phyloP scores from a whole-genome alignment of 495 filamentous ascomycete genomes.

The Aspergillus hancockii region DNA sequence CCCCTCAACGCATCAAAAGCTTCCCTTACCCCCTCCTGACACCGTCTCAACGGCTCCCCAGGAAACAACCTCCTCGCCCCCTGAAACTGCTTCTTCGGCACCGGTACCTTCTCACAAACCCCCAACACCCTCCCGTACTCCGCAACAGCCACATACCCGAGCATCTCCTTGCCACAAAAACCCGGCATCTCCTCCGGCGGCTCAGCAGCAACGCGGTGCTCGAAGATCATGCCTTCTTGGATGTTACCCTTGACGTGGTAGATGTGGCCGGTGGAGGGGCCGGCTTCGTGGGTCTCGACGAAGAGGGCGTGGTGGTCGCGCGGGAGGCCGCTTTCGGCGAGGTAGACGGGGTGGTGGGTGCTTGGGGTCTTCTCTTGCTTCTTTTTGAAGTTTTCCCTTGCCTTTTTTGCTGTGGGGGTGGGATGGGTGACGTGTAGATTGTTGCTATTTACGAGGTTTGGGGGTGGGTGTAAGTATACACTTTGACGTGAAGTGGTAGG shows the following conservation, averaged over 20 bases:
- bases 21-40: conserved; percentile 25
- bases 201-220: conserved; percentile 6
- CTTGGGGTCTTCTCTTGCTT: neutral
- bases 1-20: conserved; percentile 15
- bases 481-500: no score
- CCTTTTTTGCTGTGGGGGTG: neutral
- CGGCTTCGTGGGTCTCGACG: conserved; percentile 23
- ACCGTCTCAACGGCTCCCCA: conserved; percentile 19
- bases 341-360: conserved; percentile 12
- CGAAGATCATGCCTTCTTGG: conserved; percentile 26
- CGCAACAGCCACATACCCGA: conserved; percentile 16
- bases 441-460: no score
- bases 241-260: conserved; percentile 28
- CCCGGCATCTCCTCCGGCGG: conserved; percentile 21
- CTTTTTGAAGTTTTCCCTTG: neutral
- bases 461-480: no score
- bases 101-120: conserved; percentile 17
- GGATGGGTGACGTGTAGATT: no score
- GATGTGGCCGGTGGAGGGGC: conserved; percentile 17
- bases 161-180: conserved; percentile 14
- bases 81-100: conserved; percentile 28
- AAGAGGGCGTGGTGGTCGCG: conserved; percentile 25
- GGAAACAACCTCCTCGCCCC: conserved; percentile 21
- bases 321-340: conserved; percentile 15
- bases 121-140: conserved; percentile 16